A percentile compares a stretch with the other conserved stretches of the same genome.
phyloP scores from a whole-genome alignment of 306 rosid genomes.

The Cicer judaicum region DNA sequence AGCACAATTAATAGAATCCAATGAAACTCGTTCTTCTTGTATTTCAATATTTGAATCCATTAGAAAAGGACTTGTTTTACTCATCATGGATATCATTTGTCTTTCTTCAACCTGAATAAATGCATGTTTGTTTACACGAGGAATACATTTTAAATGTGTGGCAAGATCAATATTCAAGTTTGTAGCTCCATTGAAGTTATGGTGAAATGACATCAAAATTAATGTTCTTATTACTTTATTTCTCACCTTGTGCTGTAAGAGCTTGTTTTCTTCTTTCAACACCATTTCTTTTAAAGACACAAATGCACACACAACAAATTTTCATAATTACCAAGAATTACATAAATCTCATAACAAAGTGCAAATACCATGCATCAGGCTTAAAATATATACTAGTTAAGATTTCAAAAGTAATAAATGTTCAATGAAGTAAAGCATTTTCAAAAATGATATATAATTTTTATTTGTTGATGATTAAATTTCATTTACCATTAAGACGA shows the following conservation, averaged over 20 bases:
- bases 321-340: not conserved
- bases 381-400: no score
- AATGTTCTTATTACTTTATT: not conserved
- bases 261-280: conserved; percentile 46
- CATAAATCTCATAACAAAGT: not conserved
- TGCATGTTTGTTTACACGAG: no score
- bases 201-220: no score
- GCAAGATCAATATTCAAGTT: no score
- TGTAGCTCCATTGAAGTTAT: no score
- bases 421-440: no score
- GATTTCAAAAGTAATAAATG: no score
- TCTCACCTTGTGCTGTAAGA: conserved; percentile 44
- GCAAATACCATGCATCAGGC: not conserved
- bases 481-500: no score
- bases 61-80: not conserved
- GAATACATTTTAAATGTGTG: no score
- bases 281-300: conserved; percentile 13
- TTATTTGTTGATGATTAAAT: no score
- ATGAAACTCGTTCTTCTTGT: conserved; percentile 38
- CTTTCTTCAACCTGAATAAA: not conserved
- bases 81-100: conserved; percentile 30
- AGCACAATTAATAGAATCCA: conserved; percentile 46
- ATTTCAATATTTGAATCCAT: conserved; percentile 20
- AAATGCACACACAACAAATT: not conserved
- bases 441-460: no score